Percentiles rank a stretch among this genome's conserved stretches.
These are phyloP conservation scores for Echinosophora koreensis DNA, from an alignment of 306 rosid genomes.

Conservation along the genomic window DNA sequence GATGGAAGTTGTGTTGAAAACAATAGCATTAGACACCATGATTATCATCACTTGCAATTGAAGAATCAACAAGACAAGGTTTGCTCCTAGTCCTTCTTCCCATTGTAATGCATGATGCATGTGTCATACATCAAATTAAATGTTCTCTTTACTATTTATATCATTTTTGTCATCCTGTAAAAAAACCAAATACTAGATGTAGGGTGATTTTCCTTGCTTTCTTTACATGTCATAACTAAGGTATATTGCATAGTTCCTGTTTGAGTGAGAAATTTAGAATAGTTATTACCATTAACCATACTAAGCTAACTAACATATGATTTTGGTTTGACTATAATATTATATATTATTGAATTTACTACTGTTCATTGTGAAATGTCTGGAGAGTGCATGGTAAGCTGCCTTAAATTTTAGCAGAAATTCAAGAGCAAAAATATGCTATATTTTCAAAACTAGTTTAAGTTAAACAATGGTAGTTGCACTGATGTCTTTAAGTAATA, in stretches of 20 bases:
- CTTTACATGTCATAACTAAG: background rate
- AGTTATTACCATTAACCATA: background rate
- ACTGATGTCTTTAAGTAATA: slow-evolving; percentile 12
- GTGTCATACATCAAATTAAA: slow-evolving; percentile 5
- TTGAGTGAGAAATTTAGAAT: background rate
- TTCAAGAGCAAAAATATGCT: background rate
- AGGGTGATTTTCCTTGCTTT: background rate
- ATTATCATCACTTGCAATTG: slow-evolving; percentile 35
- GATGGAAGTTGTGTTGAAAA: slow-evolving; percentile 54
- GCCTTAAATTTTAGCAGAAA: background rate
- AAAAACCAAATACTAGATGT: background rate
- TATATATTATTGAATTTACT: background rate
- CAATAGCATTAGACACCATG: slow-evolving; percentile 18
- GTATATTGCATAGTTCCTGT: background rate
- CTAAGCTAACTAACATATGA: background rate
- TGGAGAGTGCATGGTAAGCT: background rate
- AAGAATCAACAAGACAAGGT: slow-evolving; percentile 50
- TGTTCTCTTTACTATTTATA: background rate
- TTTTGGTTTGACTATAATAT: background rate
- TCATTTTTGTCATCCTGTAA: background rate
- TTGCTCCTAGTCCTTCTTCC: slow-evolving; percentile 19
- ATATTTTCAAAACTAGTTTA: background rate
- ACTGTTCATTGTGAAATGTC: background rate
- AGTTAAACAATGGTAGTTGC: background rate
- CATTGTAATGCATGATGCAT: slow-evolving; percentile 2